Base-by-base conservation (phyloP, 345 rosid species). In the Lumnitzera littorea region DNA sequence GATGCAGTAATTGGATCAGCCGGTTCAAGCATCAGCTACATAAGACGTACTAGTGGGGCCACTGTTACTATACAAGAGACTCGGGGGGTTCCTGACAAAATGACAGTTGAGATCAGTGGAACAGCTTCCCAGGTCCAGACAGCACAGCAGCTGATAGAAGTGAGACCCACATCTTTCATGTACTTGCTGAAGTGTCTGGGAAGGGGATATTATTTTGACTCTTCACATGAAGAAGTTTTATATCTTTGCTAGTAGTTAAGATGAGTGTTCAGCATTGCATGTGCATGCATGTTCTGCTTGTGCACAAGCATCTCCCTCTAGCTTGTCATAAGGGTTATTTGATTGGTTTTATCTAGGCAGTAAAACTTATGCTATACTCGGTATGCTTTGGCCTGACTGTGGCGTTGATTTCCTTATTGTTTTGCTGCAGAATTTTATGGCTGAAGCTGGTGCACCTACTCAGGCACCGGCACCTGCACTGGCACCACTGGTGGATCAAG, bases 21-120 rank as follows among this genome's bases (percentile, higher is more conserved):
- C 58, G 96, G 99, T 70, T 82, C 96, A 70, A 95, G 71, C 71
- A 95, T 95, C 64, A 95, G 99, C 70, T 95, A 91, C 74, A 95
- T 92, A 64, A 79, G 99, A 36, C 98, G 98, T 60, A 82, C 84
- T 60, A 95, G 98, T 72, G 99, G 99, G 58, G 96, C 99, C 62
- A 87, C 98, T 57, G 91, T 91, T 55, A 95, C 96, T 12, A 87
- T 91, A 67, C 99, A 95, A 66, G 98, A 95, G 82, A 80, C 96
- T 24, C 85, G 96, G 62, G 99, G 96, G n/a, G 91, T 77, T 72
- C 98, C 98, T 66, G 91, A 86, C 62, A 98, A 91, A 73, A 95
- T 95, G 99, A 95, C 98, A 0, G 96, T 95, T 36, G 99, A 95
- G 72, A 90, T 95, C 67, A 95, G 98, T 66, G 99, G 98, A 70